Conservation (phyloP, 176 grass and related monocot species). For the Chloris gayana region DNA sequence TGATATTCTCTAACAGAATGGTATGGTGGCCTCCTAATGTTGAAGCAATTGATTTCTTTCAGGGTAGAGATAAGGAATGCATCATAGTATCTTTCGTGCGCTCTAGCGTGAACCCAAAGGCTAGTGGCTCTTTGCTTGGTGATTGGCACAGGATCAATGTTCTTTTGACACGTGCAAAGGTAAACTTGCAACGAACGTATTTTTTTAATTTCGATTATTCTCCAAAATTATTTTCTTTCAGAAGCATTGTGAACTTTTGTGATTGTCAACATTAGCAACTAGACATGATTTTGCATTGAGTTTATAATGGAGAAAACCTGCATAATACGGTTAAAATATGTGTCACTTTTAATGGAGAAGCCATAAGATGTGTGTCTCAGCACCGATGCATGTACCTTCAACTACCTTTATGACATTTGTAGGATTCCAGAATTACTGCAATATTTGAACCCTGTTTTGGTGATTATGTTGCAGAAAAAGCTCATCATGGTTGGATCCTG, state of each 20-base stretch:
- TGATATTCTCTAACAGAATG: not conserved
- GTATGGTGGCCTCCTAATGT: constrained; percentile 7
- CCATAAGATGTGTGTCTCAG: not conserved
- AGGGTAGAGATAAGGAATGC: constrained; percentile 98
- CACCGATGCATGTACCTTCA: not conserved
- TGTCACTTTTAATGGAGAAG: constrained; percentile 11
- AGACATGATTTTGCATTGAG: not conserved
- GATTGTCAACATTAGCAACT: constrained; percentile 4
- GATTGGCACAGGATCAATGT: constrained; percentile 97
- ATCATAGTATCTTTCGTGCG: constrained; percentile 93
- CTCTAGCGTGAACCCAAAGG: constrained; percentile 54
- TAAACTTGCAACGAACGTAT: constrained; percentile 28
- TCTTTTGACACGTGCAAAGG: constrained; percentile 91
- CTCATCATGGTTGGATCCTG: constrained; percentile 87
- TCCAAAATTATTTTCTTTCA: not conserved
- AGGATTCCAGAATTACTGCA: not conserved
- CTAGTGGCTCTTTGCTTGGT: constrained; percentile 82
- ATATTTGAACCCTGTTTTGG: constrained; percentile 14
- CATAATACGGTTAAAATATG: constrained; percentile 4
- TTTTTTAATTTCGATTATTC: not conserved
- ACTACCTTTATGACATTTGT: constrained; percentile 13
- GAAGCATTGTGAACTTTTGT: not conserved
- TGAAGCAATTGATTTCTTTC: constrained; percentile 36
- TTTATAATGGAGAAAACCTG: not conserved
- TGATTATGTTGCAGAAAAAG: constrained; percentile 66